Evolutionary conservation across 2,329 filamentous ascomycete genomes (phyloP).

Genomic region (Seiridium unicorne): DNA sequence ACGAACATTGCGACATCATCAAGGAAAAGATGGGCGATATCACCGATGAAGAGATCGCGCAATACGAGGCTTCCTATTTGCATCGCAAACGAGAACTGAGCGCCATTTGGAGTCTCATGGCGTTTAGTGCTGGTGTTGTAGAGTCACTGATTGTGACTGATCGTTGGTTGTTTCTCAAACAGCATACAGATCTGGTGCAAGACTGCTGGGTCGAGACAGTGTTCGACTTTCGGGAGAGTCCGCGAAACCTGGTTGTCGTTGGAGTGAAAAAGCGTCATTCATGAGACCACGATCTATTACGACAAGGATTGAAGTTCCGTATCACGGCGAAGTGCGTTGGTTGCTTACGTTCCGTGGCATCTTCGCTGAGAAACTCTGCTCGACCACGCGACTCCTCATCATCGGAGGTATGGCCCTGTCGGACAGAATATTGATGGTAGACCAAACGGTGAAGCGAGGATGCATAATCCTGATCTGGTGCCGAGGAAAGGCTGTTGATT

Average conservation of each 20-base stretch:
- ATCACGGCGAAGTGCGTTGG: background rate
- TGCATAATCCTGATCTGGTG: too few relatives aligned
- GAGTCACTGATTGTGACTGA: slow-evolving; percentile 90
- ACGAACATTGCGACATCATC: slow-evolving; percentile 60
- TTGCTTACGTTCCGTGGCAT: too few relatives aligned
- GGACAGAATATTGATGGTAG: too few relatives aligned
- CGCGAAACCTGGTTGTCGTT: slow-evolving; percentile 89
- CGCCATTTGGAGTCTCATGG: slow-evolving; percentile 92
- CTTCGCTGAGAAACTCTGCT: too few relatives aligned
- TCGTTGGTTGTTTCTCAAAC: slow-evolving; percentile 81
- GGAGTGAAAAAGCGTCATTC: slow-evolving; percentile 69
- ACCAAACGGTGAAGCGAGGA: too few relatives aligned
- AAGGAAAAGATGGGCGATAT: slow-evolving; percentile 64
- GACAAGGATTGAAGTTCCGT: background rate
- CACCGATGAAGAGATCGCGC: slow-evolving; percentile 71
- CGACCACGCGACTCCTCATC: too few relatives aligned
- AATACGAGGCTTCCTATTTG: slow-evolving; percentile 65
- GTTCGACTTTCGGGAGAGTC: slow-evolving; percentile 84
- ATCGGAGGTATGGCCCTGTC: too few relatives aligned
- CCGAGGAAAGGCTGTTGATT: too few relatives aligned
- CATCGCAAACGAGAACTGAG: slow-evolving; percentile 77
- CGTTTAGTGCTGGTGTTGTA: slow-evolving; percentile 84
- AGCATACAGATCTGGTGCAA: slow-evolving; percentile 68
- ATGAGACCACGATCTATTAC: background rate
- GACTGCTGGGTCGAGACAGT: slow-evolving; percentile 90